Evolutionary conservation across 2,329 filamentous ascomycete species (phyloP).

Genomic region (Fusarium sp.): DNA sequence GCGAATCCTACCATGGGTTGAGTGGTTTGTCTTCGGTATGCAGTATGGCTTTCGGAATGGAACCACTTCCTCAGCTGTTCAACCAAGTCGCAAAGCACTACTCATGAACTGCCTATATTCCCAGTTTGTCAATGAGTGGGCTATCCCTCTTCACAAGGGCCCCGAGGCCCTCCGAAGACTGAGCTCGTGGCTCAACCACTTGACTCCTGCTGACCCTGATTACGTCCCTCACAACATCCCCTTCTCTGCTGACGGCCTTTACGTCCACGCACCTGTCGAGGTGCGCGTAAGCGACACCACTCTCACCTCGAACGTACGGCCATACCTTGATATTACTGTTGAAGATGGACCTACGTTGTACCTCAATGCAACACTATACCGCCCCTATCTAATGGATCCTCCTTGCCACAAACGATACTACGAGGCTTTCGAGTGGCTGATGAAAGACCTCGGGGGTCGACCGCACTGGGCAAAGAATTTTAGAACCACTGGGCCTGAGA

Average conservation of each 20-base stretch:
- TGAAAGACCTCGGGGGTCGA: slow-evolving; percentile 82
- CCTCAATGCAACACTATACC: slow-evolving; percentile 89
- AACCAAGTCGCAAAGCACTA: slow-evolving; percentile 81
- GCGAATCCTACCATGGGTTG: slow-evolving; percentile 82
- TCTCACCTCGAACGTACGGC: slow-evolving; percentile 48
- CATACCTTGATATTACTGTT: slow-evolving; percentile 75
- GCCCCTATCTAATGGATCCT: slow-evolving; percentile 81
- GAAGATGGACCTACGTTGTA: slow-evolving; percentile 79
- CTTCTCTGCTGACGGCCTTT: slow-evolving; percentile 80
- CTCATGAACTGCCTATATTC: slow-evolving; percentile 98
- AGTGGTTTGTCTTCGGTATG: slow-evolving; percentile 98
- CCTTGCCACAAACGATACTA: slow-evolving; percentile 83
- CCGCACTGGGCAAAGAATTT: slow-evolving; percentile 98
- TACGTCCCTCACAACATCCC: slow-evolving; percentile 77
- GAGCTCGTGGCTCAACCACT: slow-evolving; percentile 81
- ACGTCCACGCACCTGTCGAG: slow-evolving; percentile 90
- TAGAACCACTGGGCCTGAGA: slow-evolving; percentile 64
- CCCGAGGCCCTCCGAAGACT: slow-evolving; percentile 87
- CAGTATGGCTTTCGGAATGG: slow-evolving; percentile 89
- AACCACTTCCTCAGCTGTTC: slow-evolving; percentile 75
- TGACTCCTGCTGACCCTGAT: slow-evolving; percentile 68
- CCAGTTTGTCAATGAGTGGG: slow-evolving; percentile 99
- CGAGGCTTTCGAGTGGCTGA: slow-evolving; percentile 88
- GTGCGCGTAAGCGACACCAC: slow-evolving; percentile 84
- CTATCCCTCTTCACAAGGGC: slow-evolving; percentile 83